phyloP scores from a whole-genome alignment of 805 yeast genomes.

The Teunomyces atbi region DNA sequence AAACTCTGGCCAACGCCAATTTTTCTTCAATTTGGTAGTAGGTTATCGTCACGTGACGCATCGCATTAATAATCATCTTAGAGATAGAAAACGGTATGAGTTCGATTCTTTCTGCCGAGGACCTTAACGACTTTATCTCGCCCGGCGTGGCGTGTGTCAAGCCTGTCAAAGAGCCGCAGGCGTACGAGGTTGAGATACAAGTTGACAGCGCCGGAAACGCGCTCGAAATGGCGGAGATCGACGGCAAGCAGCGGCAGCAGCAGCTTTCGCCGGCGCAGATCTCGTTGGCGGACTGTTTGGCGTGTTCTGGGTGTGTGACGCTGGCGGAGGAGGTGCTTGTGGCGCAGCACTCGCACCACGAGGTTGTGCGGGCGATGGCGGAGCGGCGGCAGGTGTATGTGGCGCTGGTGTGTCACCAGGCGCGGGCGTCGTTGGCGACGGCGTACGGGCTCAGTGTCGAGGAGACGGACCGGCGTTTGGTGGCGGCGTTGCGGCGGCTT shows the following conservation, averaged over 20 bases:
- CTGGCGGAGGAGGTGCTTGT: slow-evolving; percentile 94
- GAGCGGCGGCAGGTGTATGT: slow-evolving; percentile 47
- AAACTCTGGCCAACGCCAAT: too few relatives aligned
- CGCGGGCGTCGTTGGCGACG: slow-evolving; percentile 76
- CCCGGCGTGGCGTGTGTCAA: slow-evolving; percentile 95
- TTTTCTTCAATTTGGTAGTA: too few relatives aligned
- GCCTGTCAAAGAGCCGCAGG: slow-evolving; percentile 55
- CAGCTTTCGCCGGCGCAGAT: slow-evolving; percentile 78
- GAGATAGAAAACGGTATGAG: slow-evolving; percentile 52
- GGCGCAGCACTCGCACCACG: slow-evolving; percentile 85
- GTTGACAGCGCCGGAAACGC: slow-evolving; percentile 59
- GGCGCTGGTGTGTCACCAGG: slow-evolving; percentile 81
- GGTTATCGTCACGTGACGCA: background rate
- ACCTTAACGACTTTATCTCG: slow-evolving; percentile 87
- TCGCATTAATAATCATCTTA: background rate
- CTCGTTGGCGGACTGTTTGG: slow-evolving; percentile 87
- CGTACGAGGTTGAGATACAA: slow-evolving; percentile 52
- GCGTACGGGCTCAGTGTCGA: slow-evolving; percentile 56
- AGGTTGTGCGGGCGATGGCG: slow-evolving; percentile 59
- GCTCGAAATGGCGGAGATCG: slow-evolving; percentile 64
- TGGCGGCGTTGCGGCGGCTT: slow-evolving; percentile 56
- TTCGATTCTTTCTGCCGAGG: slow-evolving; percentile 83
- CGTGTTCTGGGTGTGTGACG: slow-evolving; percentile 96
- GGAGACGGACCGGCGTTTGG: slow-evolving; percentile 55
- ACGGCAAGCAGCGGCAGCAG: slow-evolving; percentile 47